Conservation (phyloP, 176 grass and related monocot genomes). For the Musa beccarii region DNA sequence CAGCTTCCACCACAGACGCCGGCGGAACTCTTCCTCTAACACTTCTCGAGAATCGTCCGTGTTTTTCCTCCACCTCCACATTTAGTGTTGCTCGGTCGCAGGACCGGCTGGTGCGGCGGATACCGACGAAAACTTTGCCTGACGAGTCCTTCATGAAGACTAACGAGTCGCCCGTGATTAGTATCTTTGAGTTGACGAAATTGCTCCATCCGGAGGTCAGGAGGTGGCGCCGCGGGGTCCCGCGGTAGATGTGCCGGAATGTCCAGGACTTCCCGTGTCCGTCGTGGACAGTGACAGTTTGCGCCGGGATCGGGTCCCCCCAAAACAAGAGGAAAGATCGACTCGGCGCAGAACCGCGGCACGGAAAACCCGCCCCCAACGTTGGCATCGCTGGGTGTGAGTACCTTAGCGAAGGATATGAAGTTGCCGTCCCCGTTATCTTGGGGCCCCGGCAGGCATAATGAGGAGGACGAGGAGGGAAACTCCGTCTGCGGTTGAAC, state of each 20-base stretch:
- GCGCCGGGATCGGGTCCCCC: slow-evolving; percentile 31
- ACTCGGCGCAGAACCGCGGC: slow-evolving; percentile 53
- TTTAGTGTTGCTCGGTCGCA: neutral
- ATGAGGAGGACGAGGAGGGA: no score
- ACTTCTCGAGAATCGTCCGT: slow-evolving; percentile 10
- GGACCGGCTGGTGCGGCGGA: slow-evolving; percentile 28
- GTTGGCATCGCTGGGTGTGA: slow-evolving; percentile 81
- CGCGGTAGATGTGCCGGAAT: slow-evolving; percentile 72
- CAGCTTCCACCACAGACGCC: slow-evolving; percentile 21
- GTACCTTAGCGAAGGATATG: slow-evolving; percentile 39
- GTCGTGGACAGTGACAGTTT: slow-evolving; percentile 40
- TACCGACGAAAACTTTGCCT: slow-evolving; percentile 25
- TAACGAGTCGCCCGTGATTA: slow-evolving; percentile 41
- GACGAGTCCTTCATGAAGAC: slow-evolving; percentile 33
- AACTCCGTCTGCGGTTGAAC: neutral
- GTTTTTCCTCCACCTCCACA: no score
- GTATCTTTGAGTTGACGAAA: slow-evolving; percentile 72
- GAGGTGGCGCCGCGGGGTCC: slow-evolving; percentile 70
- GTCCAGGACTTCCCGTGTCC: slow-evolving; percentile 10
- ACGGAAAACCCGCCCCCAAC: slow-evolving; percentile 71
- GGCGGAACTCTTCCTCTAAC: slow-evolving; percentile 30
- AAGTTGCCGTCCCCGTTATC: neutral
- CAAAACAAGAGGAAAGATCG: slow-evolving; percentile 53
- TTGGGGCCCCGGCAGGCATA: neutral
- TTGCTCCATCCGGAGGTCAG: slow-evolving; percentile 72